These are phyloP conservation scores for Eimeria maxima DNA, from an alignment of 169 alveolate genomes.

Conservation along the genomic window DNA sequence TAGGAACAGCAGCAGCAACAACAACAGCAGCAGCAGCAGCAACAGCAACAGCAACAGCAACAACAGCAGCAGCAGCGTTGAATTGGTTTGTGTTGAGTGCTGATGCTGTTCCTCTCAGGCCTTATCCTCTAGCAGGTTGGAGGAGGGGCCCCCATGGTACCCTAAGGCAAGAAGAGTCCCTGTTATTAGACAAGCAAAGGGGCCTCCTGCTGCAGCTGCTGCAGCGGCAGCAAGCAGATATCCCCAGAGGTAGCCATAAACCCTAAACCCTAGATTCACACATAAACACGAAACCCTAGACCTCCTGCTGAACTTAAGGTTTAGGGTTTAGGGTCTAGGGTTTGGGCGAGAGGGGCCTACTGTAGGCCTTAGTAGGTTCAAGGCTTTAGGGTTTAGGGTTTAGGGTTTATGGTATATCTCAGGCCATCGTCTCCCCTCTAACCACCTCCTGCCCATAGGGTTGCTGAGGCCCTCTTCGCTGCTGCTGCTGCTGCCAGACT, in stretches of 20 bases:
- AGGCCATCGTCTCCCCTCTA: background rate
- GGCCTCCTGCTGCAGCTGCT: constrained; percentile 54
- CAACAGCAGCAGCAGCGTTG: background rate
- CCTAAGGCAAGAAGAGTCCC: constrained; percentile 36
- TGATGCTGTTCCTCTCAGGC: background rate
- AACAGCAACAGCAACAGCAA: background rate
- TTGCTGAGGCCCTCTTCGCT: constrained; percentile 20
- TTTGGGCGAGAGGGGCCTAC: background rate
- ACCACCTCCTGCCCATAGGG: background rate
- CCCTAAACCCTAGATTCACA: background rate
- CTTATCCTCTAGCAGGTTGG: constrained; percentile 25
- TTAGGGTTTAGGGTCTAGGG: constrained; percentile 19
- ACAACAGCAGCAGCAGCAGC: background rate
- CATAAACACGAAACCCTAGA: too few species aligned
- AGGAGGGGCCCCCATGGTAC: constrained; percentile 23
- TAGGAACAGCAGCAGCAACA: background rate
- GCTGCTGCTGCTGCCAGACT: constrained; percentile 59
- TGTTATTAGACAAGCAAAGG: background rate
- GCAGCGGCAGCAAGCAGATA: constrained; percentile 47
- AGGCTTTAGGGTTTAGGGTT: constrained; percentile 15
- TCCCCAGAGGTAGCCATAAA: constrained; percentile 4
- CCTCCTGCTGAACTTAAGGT: background rate
- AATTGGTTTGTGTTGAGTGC: background rate
- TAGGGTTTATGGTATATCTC: background rate
- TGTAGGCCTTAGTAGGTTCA: background rate